These are phyloP conservation scores for Leptodermis oblonga DNA, from an alignment of 257 asterid species.

Conservation along the genomic window DNA sequence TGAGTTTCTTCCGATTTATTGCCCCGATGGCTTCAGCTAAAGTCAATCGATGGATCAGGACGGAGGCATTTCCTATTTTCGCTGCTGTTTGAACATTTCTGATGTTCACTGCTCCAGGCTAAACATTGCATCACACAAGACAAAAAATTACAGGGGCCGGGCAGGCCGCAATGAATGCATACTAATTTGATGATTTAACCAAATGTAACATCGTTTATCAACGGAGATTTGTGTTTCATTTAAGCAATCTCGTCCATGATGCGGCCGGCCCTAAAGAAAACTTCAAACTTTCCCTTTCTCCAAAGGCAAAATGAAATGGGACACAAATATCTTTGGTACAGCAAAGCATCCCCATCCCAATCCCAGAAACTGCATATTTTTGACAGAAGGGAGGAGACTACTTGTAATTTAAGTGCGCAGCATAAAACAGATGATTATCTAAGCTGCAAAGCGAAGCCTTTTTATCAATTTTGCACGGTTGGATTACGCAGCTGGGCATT, in stretches of 20 bases:
- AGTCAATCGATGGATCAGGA: no score
- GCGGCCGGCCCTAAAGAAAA: no score
- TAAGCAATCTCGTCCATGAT: no score
- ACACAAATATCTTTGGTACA: neutral
- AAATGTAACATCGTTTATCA: neutral
- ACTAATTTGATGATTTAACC: neutral
- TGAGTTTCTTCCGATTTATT: no score
- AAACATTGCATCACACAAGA: neutral
- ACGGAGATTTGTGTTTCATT: neutral
- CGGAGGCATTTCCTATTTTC: no score
- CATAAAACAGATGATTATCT: conserved; percentile 7
- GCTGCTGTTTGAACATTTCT: no score
- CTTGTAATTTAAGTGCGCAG: conserved; percentile 23
- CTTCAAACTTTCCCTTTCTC: no score
- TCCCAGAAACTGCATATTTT: no score
- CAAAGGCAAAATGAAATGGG: neutral
- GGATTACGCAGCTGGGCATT: conserved; percentile 15
- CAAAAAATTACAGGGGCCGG: no score
- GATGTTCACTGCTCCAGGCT: no score
- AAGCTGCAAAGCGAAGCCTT: conserved; percentile 32
- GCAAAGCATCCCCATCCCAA: neutral
- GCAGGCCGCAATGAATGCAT: neutral
- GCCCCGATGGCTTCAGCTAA: no score
- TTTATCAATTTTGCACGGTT: conserved; percentile 16
- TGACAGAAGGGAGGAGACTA: no score